phyloP scores from a whole-genome alignment of 169 alveolate species.

The Sarcocystis neurona region DNA sequence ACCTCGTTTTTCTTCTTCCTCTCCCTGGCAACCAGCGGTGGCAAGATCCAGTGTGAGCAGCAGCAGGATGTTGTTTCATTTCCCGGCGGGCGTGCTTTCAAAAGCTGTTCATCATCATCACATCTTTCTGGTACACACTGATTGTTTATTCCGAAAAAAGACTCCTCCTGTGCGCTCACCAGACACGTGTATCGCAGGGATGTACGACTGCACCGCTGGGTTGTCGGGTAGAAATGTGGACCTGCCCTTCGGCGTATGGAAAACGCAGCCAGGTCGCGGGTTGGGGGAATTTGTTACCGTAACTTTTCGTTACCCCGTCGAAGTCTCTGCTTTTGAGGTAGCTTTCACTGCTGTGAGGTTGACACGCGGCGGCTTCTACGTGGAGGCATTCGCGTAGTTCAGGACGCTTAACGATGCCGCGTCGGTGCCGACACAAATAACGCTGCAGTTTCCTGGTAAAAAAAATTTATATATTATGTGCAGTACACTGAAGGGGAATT shows the following conservation, averaged over 20 bases:
- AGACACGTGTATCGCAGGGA: conserved; percentile 66
- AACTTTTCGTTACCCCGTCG: conserved; percentile 74
- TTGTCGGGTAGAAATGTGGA: conserved; percentile 74
- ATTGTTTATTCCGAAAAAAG: not conserved
- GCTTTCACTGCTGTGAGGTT: not conserved
- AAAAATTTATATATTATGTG: not conserved
- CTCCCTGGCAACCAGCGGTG: not conserved
- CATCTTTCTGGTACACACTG: not conserved
- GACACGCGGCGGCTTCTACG: not conserved
- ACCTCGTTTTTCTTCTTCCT: conserved; percentile 26
- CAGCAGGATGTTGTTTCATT: conserved; percentile 3
- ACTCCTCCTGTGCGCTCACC: not conserved
- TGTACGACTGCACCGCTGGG: conserved; percentile 75
- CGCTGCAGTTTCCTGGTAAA: conserved; percentile 70
- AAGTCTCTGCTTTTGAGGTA: conserved; percentile 71
- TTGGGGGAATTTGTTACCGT: conserved; percentile 74
- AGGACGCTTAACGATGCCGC: conserved; percentile 70
- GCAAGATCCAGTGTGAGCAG: conserved; percentile 12
- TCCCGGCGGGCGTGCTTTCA: not conserved
- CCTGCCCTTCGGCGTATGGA: conserved; percentile 76
- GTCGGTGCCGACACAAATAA: conserved; percentile 72
- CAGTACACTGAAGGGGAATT: not conserved
- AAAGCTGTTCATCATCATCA: conserved; percentile 17
- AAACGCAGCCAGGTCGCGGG: conserved; percentile 70
- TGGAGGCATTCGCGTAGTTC: conserved; percentile 31